phyloP scores from a whole-genome alignment of 345 rosid genomes.

The Salix suchowensis region DNA sequence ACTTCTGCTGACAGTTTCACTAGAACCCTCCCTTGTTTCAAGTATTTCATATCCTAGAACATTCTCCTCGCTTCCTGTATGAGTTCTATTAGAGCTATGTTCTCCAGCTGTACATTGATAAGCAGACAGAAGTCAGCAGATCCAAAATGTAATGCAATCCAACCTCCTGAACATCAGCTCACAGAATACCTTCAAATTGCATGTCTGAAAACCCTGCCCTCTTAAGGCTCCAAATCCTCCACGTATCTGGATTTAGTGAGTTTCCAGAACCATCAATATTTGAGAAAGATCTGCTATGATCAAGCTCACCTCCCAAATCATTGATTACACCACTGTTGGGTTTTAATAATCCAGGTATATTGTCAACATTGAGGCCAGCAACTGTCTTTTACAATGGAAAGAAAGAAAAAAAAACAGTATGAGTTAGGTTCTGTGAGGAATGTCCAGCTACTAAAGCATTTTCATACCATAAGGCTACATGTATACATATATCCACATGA shows the following conservation, averaged over 20 bases:
- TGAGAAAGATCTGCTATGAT: conserved; percentile 25
- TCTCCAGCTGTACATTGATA: conserved; percentile 53
- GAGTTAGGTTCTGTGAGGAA: conserved; percentile 20
- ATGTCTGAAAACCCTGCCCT: conserved; percentile 51
- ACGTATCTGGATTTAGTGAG: conserved; percentile 41
- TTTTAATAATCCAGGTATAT: conserved; percentile 18
- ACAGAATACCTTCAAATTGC: conserved; percentile 65
- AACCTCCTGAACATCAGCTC: conserved; percentile 5
- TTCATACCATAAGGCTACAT: not conserved
- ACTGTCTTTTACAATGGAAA: conserved; percentile 58
- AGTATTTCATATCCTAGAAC: conserved; percentile 22
- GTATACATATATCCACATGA: not conserved
- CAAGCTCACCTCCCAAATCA: conserved; percentile 16
- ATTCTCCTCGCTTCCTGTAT: conserved; percentile 2
- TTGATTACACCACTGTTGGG: conserved; percentile 17
- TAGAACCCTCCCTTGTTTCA: conserved; percentile 25
- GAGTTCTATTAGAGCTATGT: conserved; percentile 17
- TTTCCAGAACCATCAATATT: conserved; percentile 27
- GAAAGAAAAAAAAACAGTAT: conserved; percentile 22
- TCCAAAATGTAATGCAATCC: conserved; percentile 1
- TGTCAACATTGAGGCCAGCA: conserved; percentile 36
- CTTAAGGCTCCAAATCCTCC: conserved; percentile 76
- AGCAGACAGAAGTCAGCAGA: conserved; percentile 13
- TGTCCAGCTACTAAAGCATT: not conserved
- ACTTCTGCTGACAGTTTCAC: conserved; percentile 27